Evolutionary conservation across 2,329 filamentous ascomycete genomes (phyloP), one percentile per base, ranked within the genome.

Genomic region (Ophiostoma quercus): DNA sequence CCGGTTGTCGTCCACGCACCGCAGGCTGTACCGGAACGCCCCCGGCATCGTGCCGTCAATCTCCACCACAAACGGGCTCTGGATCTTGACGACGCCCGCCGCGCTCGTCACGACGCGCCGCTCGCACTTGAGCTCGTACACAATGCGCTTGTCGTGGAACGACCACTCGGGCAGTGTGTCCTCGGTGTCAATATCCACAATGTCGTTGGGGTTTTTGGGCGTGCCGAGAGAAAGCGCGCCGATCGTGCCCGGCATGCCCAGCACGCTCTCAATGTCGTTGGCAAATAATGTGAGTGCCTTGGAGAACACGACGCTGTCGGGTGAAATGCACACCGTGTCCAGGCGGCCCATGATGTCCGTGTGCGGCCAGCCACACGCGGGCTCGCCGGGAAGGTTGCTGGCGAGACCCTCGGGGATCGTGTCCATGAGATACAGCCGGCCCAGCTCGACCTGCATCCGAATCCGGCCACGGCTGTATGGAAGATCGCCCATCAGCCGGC

Each of bases 281-380:
- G 73, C 75, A 70, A 74, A 75, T 2, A 75, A 73, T 2, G 75
- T 75, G 7, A 79, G 71, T 1, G 74, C 72, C 41, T 75, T 76
- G 51, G 77, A 77, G 54, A 78, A 79, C 2, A 74, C 68, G 9
- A 75, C 70, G 43, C 71, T 72, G 1, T 72, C 67, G 1, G 71
- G 70, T 6, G 69, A 34, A 0, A 70, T 69, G 12, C 70, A 73
- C 12, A 68, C 51, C 0, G 67, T 69, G 43, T 75, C 72, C 7
- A 78, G 71, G 0, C 69, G 66, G 0, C 25, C 51, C 7, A 73
- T 11, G 1, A 77, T 69, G 1, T 72, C 67, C 0, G 65, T 47
- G 0, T 74, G 71, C 1, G 37, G n/a, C 77, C 77, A 78, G 41
- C 76, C 76, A 11, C 71, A 67, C 41, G 74, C 73, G 1, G 67